A percentile compares a stretch with the other conserved stretches of the same genome.
Evolutionary conservation across 2,329 filamentous ascomycete species (phyloP).

Genomic region (Aspergillus fumigatiaffinis): DNA sequence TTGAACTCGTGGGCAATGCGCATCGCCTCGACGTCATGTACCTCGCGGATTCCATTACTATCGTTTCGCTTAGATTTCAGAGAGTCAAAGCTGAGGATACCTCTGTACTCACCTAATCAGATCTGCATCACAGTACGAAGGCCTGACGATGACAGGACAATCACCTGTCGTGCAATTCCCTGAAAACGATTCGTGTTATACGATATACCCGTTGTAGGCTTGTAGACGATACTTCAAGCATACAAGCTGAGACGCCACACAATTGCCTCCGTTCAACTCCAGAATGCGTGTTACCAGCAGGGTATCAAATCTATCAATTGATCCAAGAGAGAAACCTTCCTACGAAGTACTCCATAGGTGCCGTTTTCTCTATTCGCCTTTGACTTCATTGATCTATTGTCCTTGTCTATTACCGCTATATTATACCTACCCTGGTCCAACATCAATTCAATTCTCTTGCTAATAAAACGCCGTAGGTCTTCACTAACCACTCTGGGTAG

Average conservation of each 20-base stretch:
- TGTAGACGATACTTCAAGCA: background rate
- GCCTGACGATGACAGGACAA: background rate
- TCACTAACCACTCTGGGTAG: background rate
- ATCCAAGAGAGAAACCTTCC: background rate
- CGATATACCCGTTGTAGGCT: too few relatives aligned
- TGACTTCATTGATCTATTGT: too few relatives aligned
- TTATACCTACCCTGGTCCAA: too few relatives aligned
- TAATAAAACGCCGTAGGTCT: background rate
- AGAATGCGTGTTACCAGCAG: background rate
- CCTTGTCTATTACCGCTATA: too few relatives aligned
- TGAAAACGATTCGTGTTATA: background rate
- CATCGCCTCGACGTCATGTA: background rate
- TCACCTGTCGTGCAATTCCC: background rate
- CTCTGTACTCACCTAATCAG: too few relatives aligned
- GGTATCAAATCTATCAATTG: background rate
- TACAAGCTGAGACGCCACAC: background rate
- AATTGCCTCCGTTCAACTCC: background rate
- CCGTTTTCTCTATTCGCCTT: too few relatives aligned
- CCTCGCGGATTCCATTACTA: too few relatives aligned
- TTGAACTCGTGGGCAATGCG: background rate
- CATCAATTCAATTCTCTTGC: background rate
- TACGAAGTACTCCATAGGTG: background rate
- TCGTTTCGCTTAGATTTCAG: background rate
- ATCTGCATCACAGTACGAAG: too few relatives aligned
- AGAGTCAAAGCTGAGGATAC: background rate